Base-by-base conservation (phyloP, 176 grass and related monocot genomes). In the Elaeis guineensis region DNA sequence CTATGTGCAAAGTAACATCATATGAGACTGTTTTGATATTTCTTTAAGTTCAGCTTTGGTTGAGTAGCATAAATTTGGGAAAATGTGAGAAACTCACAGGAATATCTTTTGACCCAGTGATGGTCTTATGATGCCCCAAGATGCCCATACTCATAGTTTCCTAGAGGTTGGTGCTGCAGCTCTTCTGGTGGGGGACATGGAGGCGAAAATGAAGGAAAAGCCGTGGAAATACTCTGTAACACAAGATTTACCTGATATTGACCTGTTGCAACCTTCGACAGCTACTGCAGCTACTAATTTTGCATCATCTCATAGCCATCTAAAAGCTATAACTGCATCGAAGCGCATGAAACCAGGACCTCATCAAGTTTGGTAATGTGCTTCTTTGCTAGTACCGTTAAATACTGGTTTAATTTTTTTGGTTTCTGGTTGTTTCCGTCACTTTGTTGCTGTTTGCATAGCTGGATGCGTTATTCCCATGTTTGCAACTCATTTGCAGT, bases 321-420 rank as follows among this genome's bases (percentile, higher is more conserved):
- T 97, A 74, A 97, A 97, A 82, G 93, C 84, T 32, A 85, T 97
- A 82, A 97, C 93, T 69, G 93, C 93, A 48, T 88, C 81, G 25
- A 97, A 97, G 77, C 87, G 93, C 61, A 73, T 97, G 83, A 97
- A 80, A 83, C 75, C 79, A 17, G 93, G 67, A 8, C 92, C 93
- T 59, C 80, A 85, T 66, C 87, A 91, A 89, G 80, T 97, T 70
- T 91, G 93, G 93, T 90, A 97, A 6, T 44, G 81, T 25, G 6
- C 63, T 58, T 52, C 77, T 52, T 71, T 8, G 2, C 16, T 29
- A 32, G 17, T 30, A 25, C 16, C 19, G 3, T 66, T 5, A 17
- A 39, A 9, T 39, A 12, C 2, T 9, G 9, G 8, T 39, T 53
- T 49, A 17, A 52, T 70, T 79, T 48, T 21, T 65, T 0, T 20